A percentile compares a stretch with the other conserved stretches of the same genome.
Conservation (phyloP, 768 basidiomycete genomes). For the Russula brevipes region DNA sequence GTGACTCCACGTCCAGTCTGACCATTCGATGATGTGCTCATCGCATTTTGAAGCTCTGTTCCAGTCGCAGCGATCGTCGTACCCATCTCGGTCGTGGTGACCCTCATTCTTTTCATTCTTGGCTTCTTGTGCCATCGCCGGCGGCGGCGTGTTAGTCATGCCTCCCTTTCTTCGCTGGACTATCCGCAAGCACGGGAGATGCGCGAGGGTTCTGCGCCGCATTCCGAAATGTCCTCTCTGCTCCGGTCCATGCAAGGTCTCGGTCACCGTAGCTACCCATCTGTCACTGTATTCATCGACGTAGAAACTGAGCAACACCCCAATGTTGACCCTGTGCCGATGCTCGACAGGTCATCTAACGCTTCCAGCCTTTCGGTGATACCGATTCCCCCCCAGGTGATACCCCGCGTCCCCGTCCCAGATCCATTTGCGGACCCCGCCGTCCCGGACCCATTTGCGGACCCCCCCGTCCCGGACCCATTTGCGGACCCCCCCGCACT, state of each 20-base stretch:
- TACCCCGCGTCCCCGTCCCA: neutral
- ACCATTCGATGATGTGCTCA: neutral
- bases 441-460: constrained; percentile 1
- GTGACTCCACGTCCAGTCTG: neutral
- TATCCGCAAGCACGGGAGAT: neutral
- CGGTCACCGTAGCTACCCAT: neutral
- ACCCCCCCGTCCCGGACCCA: constrained; percentile 3
- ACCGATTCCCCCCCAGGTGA: neutral
- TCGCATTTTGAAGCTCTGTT: neutral
- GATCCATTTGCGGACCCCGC: constrained; percentile 12
- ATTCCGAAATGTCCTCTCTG: neutral
- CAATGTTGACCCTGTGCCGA: neutral
- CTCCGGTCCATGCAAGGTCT: neutral
- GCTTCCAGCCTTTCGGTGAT: neutral
- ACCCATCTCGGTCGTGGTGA: neutral
- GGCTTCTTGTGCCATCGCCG: neutral
- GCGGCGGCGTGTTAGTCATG: neutral
- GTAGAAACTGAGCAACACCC: neutral
- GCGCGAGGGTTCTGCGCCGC: neutral
- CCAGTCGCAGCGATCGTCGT: constrained; percentile 10
- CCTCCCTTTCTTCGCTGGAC: neutral
- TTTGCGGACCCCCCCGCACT: constrained; percentile 4
- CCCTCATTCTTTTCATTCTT: neutral
- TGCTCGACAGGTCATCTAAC: neutral
- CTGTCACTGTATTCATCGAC: neutral